phyloP scores from a whole-genome alignment of 75 land plant genomes.

The Selaginella moellendorffii region DNA sequence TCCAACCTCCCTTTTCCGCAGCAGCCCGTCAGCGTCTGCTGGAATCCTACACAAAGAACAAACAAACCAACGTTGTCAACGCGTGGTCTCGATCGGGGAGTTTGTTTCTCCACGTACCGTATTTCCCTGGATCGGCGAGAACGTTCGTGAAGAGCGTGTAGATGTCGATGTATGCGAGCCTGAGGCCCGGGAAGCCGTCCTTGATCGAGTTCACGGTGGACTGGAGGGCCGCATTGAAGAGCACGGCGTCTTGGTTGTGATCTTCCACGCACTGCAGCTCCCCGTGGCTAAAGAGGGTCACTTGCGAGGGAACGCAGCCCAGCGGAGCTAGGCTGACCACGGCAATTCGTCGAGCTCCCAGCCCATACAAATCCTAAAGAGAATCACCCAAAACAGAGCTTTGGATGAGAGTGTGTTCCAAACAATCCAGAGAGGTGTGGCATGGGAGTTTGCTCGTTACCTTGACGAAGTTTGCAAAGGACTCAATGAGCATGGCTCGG shows the following conservation, averaged over 20 bases:
- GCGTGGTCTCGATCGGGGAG: background rate
- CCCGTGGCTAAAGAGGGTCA: background rate
- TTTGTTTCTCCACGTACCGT: conserved; percentile 9
- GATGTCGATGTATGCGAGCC: conserved; percentile 8
- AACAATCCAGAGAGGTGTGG: background rate
- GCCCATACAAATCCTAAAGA: conserved; percentile 8
- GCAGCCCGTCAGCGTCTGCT: conserved; percentile 33
- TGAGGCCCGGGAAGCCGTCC: conserved; percentile 7
- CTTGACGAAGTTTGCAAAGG: conserved; percentile 32
- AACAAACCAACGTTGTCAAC: background rate
- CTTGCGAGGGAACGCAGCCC: conserved; percentile 12
- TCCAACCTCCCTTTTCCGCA: conserved; percentile 57
- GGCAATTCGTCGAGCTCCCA: conserved; percentile 12
- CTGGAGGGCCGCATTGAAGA: background rate
- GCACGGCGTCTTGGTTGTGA: background rate
- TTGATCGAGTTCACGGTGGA: background rate
- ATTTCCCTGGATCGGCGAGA: conserved; percentile 7
- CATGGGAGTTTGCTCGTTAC: conserved; percentile 16
- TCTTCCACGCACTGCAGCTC: background rate
- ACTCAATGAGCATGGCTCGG: conserved; percentile 28
- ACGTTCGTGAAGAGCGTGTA: conserved; percentile 6
- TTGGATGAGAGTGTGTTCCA: no score
- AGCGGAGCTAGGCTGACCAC: conserved; percentile 9
- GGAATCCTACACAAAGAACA: conserved; percentile 28
- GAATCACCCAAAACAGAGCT: background rate